Base-by-base conservation (phyloP, 208 protist genomes). In the Leishmania martiniquensis region DNA sequence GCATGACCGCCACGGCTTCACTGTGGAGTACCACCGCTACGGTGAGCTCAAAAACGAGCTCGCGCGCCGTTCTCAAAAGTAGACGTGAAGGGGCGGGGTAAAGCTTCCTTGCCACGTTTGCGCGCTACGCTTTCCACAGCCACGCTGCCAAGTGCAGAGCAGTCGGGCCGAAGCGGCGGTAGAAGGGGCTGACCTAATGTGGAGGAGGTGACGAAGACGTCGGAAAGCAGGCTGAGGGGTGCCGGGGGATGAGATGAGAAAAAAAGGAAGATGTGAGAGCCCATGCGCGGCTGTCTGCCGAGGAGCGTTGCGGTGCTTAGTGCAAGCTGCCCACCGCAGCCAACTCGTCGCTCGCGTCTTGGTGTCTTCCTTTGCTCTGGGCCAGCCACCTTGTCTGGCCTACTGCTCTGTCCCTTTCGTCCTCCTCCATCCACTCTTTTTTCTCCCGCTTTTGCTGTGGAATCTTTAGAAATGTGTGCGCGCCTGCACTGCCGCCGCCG, bases 11-110 rank as follows among this genome's bases (percentile, higher is more conserved):
- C 84, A 82, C 42, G 82, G 80, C 49, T 87, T 91, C 63, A 82
- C 86, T 15, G 68, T 69, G 2, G 91, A 95, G 77, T 97, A 97
- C 72, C 89, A 89, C 51, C 89, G 93, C 51, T 97, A 95, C 76
- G 89, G 91, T 32, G 85, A 93, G 75, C 80, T 97, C 25, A 95
- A 95, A 80, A 94, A 92, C 47, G 92, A 96, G 72, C 80, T 96
- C 59, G 72, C 80, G 20, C 80, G 83, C 3, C 84, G 92, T 5
- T 68, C 68, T 7, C 74, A 78, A 47, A 83, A 76, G 67, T 83
- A 62, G 72, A 57, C 9, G 22, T 55, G 67, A 39, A 57, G 47
- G 39, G 20, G 22, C 20, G 20, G 63, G 12, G 4, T 49, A 22
- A 37, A 49, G 15, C 42, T 47, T 69, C 17, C 32, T 22, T 42